Evolutionary conservation across 2,329 filamentous ascomycete species (phyloP).

Genomic region (Pyrenophora tritici-repentis): DNA sequence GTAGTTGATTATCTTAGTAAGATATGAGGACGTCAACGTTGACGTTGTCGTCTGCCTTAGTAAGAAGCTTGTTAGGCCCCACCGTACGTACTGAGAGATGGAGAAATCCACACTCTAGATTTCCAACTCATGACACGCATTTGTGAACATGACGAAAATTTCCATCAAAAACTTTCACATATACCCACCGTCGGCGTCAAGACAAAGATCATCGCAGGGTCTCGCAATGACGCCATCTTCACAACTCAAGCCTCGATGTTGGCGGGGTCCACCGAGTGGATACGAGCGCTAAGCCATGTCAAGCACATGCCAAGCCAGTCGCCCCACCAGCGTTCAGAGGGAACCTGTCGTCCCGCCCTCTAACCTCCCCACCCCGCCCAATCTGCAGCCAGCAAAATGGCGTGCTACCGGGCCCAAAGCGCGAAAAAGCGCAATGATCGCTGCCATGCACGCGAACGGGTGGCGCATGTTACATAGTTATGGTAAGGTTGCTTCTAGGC

Average conservation of each 20-base stretch:
- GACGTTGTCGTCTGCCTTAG: too few relatives aligned
- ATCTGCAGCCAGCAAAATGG: slow-evolving; percentile 23
- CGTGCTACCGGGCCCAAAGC: slow-evolving; percentile 22
- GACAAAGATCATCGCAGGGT: too few relatives aligned
- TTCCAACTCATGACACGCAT: too few relatives aligned
- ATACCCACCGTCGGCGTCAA: too few relatives aligned
- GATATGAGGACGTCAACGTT: too few relatives aligned
- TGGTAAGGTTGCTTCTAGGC: slow-evolving; percentile 7
- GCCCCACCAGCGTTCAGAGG: background rate
- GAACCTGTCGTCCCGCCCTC: slow-evolving; percentile 2
- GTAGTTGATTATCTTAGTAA: too few relatives aligned
- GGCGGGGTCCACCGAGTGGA: background rate
- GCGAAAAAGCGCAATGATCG: slow-evolving; percentile 2
- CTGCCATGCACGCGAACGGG: slow-evolving; percentile 12
- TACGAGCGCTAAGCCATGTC: background rate
- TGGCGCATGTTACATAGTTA: background rate
- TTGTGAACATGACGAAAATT: too few relatives aligned
- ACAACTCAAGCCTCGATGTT: background rate
- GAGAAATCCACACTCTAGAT: too few relatives aligned
- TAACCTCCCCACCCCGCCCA: slow-evolving; percentile 13
- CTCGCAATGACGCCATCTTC: too few relatives aligned
- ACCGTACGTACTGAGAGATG: too few relatives aligned
- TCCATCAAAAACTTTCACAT: too few relatives aligned
- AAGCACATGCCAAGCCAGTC: background rate
- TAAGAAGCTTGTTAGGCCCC: too few relatives aligned